A percentile compares a stretch with the other conserved stretches of the same genome.
Conservation (phyloP, 495 filamentous ascomycete genomes). For the Trichoderma asperelloides region DNA sequence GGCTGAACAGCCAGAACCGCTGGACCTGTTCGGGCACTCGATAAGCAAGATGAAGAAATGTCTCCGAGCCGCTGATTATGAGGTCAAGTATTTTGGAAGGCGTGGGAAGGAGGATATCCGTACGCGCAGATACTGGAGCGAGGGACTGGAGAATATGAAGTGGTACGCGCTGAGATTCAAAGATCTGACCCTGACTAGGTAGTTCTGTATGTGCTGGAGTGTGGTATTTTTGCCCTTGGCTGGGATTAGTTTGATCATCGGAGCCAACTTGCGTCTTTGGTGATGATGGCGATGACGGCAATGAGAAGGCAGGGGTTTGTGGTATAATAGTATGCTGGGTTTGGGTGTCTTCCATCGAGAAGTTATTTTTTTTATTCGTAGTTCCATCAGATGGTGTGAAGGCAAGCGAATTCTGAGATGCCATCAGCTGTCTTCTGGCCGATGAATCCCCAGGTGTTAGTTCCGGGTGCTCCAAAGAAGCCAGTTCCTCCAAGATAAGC, state of each 20-base stretch:
- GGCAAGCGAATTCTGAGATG: not conserved
- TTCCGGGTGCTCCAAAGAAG: not conserved
- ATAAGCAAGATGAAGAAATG: conserved; percentile 39
- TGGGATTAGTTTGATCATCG: not conserved
- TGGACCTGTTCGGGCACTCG: conserved; percentile 29
- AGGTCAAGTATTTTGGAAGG: conserved; percentile 27
- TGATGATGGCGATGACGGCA: not conserved
- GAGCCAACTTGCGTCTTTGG: not conserved
- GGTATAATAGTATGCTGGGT: not conserved
- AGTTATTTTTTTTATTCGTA: not conserved
- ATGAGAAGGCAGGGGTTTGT: not conserved
- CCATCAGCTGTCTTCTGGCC: not conserved
- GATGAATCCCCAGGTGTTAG: not conserved
- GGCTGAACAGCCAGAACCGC: conserved; percentile 42
- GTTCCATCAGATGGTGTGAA: not conserved
- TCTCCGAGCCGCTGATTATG: conserved; percentile 30
- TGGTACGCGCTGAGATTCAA: conserved; percentile 43
- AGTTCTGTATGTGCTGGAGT: not conserved
- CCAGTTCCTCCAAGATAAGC: not conserved
- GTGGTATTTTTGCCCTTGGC: not conserved
- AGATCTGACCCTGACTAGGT: conserved; percentile 20
- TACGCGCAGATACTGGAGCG: conserved; percentile 34
- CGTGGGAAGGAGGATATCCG: conserved; percentile 40
- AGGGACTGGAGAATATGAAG: conserved; percentile 33
- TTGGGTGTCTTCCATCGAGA: not conserved